Evolutionary conservation across 345 rosid species (phyloP), one percentile per base, ranked within the genome.

Genomic region (Salix purpurea): DNA sequence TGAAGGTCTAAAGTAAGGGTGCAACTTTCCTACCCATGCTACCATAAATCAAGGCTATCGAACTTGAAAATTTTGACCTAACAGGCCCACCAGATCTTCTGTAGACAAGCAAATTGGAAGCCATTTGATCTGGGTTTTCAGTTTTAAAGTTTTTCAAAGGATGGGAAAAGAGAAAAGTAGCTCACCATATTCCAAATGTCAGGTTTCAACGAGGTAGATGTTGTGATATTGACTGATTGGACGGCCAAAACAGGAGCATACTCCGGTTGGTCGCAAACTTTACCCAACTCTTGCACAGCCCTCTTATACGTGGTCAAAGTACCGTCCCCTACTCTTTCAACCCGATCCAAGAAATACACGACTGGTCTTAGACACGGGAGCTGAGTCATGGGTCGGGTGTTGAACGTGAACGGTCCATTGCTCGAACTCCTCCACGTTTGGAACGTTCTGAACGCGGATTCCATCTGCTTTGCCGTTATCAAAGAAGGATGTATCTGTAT

Each of bases 401-500:
- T 86, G 39, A 93, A 88, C 21, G 91, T 81, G 86, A 89, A 93
- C 0, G 97, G 99, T 50, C 82, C 94, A 2, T 80, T 50, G 64
- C 84, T 83, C 84, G 88, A 89, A 6, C 79, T 91, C 84, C 90
- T 82, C 97, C 99, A 95, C 11, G 97, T 82, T 79, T 74, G 80
- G 71, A 93, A 93, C 70, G 99, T 95, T 77, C 34, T 82, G 2
- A 85, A 74, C 3, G 91, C 86, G 0, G 96, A 87, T 71, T 88
- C 94, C 26, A 95, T 87, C 74, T 84, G 77, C 75, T 83, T 93
- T 0, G 94, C 91, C 19, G 86, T 86, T 19, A 86, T 44, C 19
- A 91, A 6, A 2, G 81, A 86, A 0, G 94, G 93, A 75, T 90
- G 90, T 34, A 95, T 67, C 72, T 91, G 99, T 7, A 90, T 64